phyloP scores from a whole-genome alignment of 2,329 filamentous ascomycete genomes.

The Ascochyta viciae-villosae region DNA sequence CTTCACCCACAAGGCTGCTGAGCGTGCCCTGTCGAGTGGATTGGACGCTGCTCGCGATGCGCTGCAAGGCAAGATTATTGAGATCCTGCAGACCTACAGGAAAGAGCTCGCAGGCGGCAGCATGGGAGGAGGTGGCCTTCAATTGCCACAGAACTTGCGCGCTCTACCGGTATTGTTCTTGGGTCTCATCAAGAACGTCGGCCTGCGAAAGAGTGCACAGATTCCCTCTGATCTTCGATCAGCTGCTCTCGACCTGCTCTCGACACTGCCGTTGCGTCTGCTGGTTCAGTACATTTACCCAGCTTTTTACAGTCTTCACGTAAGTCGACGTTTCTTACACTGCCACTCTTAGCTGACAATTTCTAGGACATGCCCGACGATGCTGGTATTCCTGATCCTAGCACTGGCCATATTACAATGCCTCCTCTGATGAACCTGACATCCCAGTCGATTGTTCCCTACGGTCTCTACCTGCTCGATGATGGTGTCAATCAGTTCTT shows the following conservation, averaged over 20 bases:
- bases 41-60: slow-evolving; percentile 91
- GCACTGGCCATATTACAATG: slow-evolving; percentile 87
- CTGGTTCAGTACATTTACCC: slow-evolving; percentile 86
- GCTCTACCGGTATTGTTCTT: slow-evolving; percentile 90
- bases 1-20: slow-evolving; percentile 97
- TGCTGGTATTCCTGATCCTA: slow-evolving; percentile 82
- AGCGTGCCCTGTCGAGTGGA: slow-evolving; percentile 83
- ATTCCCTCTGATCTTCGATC: slow-evolving; percentile 76
- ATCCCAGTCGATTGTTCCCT: slow-evolving; percentile 84
- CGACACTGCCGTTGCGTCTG: slow-evolving; percentile 87
- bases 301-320: slow-evolving; percentile 43
- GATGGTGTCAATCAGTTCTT: slow-evolving; percentile 98
- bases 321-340: slow-evolving; percentile 11
- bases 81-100: slow-evolving; percentile 92
- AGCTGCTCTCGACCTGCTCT: slow-evolving; percentile 90
- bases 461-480: slow-evolving; percentile 94
- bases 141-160: slow-evolving; percentile 91
- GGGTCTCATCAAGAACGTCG: slow-evolving; percentile 91
- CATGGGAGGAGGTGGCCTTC: slow-evolving; percentile 88
- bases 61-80: slow-evolving; percentile 87
- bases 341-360: slow-evolving; percentile 59
- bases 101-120: slow-evolving; percentile 96
- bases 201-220: slow-evolving; percentile 49
- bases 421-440: slow-evolving; percentile 86
- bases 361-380: slow-evolving; percentile 96